Conservation (phyloP, 305 asterid genomes). For the Stenogyne calaminthoides region DNA sequence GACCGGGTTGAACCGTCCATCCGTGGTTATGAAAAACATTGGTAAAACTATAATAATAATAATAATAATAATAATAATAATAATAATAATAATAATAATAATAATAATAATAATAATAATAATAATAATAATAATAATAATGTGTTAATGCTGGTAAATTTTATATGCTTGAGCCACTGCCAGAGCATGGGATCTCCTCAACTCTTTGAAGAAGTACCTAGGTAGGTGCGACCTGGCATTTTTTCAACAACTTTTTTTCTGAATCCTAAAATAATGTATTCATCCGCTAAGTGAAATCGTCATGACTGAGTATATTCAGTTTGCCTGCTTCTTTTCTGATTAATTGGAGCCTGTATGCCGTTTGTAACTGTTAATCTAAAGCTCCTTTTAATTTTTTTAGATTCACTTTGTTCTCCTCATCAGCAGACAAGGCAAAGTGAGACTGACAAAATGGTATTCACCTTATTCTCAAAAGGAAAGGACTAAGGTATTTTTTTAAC, state of each 20-base stretch:
- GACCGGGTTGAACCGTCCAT: no score
- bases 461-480: constrained; percentile 58
- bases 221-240: background rate
- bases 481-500: constrained; percentile 43
- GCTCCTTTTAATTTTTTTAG: constrained; percentile 34
- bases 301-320: background rate
- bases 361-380: constrained; percentile 12
- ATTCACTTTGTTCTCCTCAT: constrained; percentile 62
- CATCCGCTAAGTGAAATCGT: background rate
- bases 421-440: constrained; percentile 60
- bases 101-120: no score
- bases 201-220: background rate
- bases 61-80: no score
- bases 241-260: background rate
- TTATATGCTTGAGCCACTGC: background rate
- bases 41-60: no score
- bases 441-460: constrained; percentile 62
- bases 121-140: background rate
- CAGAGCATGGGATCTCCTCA: background rate
- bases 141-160: background rate
- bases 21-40: no score
- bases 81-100: no score
- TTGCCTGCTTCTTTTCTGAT: background rate
- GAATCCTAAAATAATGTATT: background rate
- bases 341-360: background rate